Conservation (phyloP, 352 stramenopile species). For the Phytophthora macrochlamydospora region DNA sequence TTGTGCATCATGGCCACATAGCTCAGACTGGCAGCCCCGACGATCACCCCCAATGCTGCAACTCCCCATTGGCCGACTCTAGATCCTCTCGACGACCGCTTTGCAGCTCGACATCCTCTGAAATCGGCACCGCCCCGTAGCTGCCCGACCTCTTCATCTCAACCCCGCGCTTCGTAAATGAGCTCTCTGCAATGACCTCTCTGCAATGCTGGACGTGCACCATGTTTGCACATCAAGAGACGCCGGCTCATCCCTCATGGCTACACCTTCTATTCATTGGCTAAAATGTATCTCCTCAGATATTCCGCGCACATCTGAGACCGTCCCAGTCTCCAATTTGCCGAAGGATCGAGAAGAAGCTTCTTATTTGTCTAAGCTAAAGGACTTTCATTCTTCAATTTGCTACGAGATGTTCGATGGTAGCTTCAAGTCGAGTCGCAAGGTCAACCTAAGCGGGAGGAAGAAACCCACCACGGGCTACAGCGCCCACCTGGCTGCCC, state of each 20-base stretch:
- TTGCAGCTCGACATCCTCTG: constrained; percentile 3
- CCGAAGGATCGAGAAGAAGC: constrained; percentile 23
- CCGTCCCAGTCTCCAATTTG: constrained; percentile 9
- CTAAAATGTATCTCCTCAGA: constrained; percentile 1
- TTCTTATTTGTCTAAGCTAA: neutral
- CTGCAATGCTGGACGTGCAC: constrained; percentile 1
- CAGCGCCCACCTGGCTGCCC: constrained; percentile 19
- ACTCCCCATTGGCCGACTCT: constrained; percentile 3
- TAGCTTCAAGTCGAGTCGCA: constrained; percentile 69
- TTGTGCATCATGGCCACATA: constrained; percentile 17
- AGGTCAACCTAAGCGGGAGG: constrained; percentile 73
- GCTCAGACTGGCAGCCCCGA: constrained; percentile 12
- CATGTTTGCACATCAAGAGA: constrained; percentile 21
- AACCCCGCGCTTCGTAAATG: neutral
- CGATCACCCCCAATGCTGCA: constrained; percentile 1
- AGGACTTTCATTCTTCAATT: neutral
- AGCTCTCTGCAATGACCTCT: neutral
- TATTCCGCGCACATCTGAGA: constrained; percentile 5
- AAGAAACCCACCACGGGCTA: constrained; percentile 43
- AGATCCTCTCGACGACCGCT: neutral
- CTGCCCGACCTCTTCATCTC: constrained; percentile 1
- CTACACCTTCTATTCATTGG: neutral
- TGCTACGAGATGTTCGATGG: constrained; percentile 65
- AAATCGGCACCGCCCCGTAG: constrained; percentile 18
- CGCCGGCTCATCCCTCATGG: constrained; percentile 8